Evolutionary conservation across 2,329 filamentous ascomycete genomes (phyloP), one percentile per base, ranked within the genome.

Genomic region (Penicillium thymicola): DNA sequence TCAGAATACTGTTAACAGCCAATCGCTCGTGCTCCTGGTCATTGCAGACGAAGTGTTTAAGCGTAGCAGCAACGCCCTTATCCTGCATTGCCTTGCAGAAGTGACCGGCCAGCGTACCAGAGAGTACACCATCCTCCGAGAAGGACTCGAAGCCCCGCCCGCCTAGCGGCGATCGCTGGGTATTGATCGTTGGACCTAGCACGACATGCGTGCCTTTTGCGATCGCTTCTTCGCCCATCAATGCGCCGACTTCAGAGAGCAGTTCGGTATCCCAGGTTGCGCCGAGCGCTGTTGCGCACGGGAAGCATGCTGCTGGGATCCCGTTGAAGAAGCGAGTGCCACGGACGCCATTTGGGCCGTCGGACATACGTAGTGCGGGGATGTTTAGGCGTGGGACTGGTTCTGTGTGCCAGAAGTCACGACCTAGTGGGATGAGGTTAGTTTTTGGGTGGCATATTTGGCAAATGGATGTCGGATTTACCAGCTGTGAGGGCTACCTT

Each of bases 91-190:
- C 89, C 46, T 83, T 85, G 67, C 90, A 87, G 59, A 89, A 89
- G 58, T 88, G 82, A 0, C 87, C 84, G 13, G 88, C 87, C 58
- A 92, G 76, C 60, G 86, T 88, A 32, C 89, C 89, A 0, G 89
- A 90, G 5, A 95, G 79, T 10, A 87, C 82, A 0, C 90, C 90
- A 63, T 94, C 90, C 71, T 94, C 90, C 0, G 89, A 91, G 71
- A 92, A 94, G 0, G 89, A 92, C 73, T 95, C 90, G 64, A 94
- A 95, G 61, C 92, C 92, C 58, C 90, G 82, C 18, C 90, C 90
- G n/a, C 90, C 90, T 0, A 94, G 80, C 0, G 90, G 90, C 48
- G 89, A 89, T 16, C 90, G 84, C 67, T 94, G 90, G 79, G 91
- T 87, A 75, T 90, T 92, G 34, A 92, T 86, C 0, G 89, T 92